phyloP scores from a whole-genome alignment of 306 rosid genomes.

The Adenanthera pavonina region DNA sequence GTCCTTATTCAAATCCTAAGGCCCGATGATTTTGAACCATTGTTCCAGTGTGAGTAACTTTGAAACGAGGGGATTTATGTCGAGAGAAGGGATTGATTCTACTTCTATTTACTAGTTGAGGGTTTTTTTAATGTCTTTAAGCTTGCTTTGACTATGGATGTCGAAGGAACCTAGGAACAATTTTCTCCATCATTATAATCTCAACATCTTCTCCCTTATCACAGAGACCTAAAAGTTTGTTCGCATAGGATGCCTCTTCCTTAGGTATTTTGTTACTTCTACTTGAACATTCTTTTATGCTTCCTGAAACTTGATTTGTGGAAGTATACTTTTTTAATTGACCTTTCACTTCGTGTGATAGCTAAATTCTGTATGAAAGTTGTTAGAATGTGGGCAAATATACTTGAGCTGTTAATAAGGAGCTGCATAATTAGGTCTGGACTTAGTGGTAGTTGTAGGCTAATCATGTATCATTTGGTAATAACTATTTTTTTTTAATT shows the following conservation, averaged over 20 bases:
- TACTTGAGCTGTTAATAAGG: conserved; percentile 8
- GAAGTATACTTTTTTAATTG: background rate
- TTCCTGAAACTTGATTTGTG: background rate
- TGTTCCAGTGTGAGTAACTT: background rate
- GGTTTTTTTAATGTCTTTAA: background rate
- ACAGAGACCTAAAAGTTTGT: background rate
- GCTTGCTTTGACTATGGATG: background rate
- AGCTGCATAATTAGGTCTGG: background rate
- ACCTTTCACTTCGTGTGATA: background rate
- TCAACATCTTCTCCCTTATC: background rate
- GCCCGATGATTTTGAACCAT: background rate
- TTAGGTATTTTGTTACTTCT: conserved; percentile 34
- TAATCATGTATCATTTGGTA: background rate
- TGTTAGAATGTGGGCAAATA: conserved; percentile 34
- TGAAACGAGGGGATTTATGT: background rate
- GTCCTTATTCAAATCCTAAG: background rate
- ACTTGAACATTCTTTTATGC: background rate
- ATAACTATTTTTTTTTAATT: background rate
- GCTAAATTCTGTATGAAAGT: background rate
- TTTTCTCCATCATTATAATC: background rate
- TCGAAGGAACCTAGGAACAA: background rate
- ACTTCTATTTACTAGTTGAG: background rate
- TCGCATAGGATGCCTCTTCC: background rate
- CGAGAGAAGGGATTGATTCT: background rate
- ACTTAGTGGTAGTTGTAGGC: background rate